Evolutionary conservation across 1,284 basidiomycete species (phyloP).

Genomic region (Cutaneotrichosporon sp.): DNA sequence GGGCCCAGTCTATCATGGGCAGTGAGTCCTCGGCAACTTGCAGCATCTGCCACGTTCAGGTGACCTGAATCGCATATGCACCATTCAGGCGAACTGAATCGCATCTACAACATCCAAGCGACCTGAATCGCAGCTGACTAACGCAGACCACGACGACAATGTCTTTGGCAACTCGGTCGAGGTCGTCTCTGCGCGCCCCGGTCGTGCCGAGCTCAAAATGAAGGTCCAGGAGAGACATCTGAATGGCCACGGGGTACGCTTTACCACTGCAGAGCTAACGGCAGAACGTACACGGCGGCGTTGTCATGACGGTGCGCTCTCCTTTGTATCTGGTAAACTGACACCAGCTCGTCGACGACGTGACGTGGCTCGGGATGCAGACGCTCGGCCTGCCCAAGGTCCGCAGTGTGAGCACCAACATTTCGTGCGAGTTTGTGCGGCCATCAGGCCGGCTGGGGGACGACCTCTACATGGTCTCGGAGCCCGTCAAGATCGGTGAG

Average conservation of each 20-base stretch:
- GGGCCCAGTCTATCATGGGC: slow-evolving; percentile 3
- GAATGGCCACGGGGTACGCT: slow-evolving; percentile 20
- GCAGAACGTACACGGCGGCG: slow-evolving; percentile 22
- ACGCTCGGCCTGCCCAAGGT: slow-evolving; percentile 17
- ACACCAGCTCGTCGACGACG: slow-evolving; percentile 23
- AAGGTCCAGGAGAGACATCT: slow-evolving; percentile 15
- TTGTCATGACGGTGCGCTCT: slow-evolving; percentile 19
- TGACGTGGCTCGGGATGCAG: slow-evolving; percentile 21
- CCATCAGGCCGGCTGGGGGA: slow-evolving; percentile 18
- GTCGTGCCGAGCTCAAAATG: slow-evolving; percentile 9
- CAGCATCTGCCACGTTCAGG: too few species aligned
- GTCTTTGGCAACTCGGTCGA: slow-evolving; percentile 16
- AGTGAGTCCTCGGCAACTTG: not conserved
- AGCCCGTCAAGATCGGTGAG: slow-evolving; percentile 21
- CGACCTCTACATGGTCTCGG: slow-evolving; percentile 14
- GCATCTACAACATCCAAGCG: not conserved
- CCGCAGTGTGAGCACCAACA: slow-evolving; percentile 18
- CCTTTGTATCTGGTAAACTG: not conserved
- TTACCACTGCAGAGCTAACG: not conserved
- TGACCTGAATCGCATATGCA: not conserved
- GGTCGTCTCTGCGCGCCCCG: slow-evolving; percentile 23
- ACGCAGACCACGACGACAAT: slow-evolving; percentile 14
- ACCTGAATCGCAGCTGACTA: not conserved
- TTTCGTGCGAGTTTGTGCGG: slow-evolving; percentile 23
- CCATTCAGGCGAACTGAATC: not conserved